Conservation (phyloP, 352 stramenopile genomes). For the Phytopythium oedochilum region DNA sequence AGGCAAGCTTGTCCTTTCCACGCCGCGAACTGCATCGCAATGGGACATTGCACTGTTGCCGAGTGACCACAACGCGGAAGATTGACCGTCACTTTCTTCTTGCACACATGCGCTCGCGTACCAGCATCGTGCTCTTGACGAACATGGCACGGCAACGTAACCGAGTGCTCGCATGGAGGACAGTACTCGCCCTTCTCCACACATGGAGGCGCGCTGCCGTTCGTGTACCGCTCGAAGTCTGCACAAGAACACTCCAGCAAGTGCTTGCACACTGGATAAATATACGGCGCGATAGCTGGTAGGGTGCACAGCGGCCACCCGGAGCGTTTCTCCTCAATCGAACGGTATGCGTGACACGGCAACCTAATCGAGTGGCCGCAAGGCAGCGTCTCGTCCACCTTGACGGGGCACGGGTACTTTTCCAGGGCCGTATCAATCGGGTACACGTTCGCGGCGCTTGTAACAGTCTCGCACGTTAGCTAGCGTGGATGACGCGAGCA, state of each 20-base stretch:
- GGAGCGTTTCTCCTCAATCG: constrained; percentile 25
- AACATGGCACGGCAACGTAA: constrained; percentile 55
- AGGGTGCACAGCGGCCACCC: constrained; percentile 55
- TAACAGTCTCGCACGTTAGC: constrained; percentile 53
- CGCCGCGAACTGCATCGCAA: constrained; percentile 27
- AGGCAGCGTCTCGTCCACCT: constrained; percentile 50
- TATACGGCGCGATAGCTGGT: constrained; percentile 47
- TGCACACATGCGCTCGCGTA: constrained; percentile 36
- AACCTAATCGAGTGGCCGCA: constrained; percentile 60
- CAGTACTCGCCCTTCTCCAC: constrained; percentile 52
- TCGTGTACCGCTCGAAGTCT: constrained; percentile 54
- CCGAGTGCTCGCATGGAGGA: constrained; percentile 57
- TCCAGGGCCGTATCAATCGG: constrained; percentile 38
- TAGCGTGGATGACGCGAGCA: constrained; percentile 48
- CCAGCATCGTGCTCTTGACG: constrained; percentile 25
- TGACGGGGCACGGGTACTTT: constrained; percentile 49
- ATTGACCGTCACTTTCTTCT: constrained; percentile 39
- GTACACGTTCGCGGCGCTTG: constrained; percentile 7
- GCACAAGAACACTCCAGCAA: constrained; percentile 51
- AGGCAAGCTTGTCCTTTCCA: constrained; percentile 39
- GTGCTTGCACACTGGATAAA: constrained; percentile 75
- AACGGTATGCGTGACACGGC: constrained; percentile 34
- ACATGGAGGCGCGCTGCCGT: constrained; percentile 36
- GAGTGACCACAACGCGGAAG: constrained; percentile 70
- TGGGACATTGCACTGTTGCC: constrained; percentile 39